Evolutionary conservation across 2,329 filamentous ascomycete species (phyloP).

Genomic region (Penicillium fuscoglaucum): DNA sequence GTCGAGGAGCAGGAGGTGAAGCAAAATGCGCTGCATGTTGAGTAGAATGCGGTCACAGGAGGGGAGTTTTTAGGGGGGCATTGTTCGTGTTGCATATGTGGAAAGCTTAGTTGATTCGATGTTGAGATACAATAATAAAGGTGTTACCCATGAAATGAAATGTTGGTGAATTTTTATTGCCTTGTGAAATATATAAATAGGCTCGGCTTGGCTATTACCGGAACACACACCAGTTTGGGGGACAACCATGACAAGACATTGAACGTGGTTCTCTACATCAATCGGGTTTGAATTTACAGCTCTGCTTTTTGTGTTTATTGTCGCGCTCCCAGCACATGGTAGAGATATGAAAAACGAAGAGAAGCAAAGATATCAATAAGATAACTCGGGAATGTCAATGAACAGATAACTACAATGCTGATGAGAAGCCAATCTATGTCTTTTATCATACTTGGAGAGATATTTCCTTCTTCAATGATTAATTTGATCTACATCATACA

Average conservation of each 20-base stretch:
- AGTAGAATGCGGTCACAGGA: constrained; percentile 4
- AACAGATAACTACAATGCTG: too few species aligned
- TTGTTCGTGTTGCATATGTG: neutral
- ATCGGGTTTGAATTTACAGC: too few species aligned
- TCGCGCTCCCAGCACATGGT: too few species aligned
- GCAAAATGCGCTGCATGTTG: constrained; percentile 24
- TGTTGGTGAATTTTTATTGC: neutral
- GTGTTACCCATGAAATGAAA: neutral
- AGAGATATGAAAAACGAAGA: too few species aligned
- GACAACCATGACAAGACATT: too few species aligned
- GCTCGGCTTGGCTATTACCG: too few species aligned
- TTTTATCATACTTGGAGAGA: neutral
- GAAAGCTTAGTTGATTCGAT: neutral
- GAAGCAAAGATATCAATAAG: neutral
- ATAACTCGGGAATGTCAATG: neutral
- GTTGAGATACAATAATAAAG: neutral
- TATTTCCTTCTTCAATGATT: neutral
- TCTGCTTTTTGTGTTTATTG: too few species aligned
- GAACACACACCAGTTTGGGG: too few species aligned
- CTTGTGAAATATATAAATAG: neutral
- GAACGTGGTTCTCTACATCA: too few species aligned
- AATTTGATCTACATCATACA: neutral
- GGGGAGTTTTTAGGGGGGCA: neutral
- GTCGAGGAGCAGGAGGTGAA: constrained; percentile 60
- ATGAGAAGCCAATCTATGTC: neutral